Conservation (phyloP, 208 protist genomes). For the Crithidia acanthocephali region DNA sequence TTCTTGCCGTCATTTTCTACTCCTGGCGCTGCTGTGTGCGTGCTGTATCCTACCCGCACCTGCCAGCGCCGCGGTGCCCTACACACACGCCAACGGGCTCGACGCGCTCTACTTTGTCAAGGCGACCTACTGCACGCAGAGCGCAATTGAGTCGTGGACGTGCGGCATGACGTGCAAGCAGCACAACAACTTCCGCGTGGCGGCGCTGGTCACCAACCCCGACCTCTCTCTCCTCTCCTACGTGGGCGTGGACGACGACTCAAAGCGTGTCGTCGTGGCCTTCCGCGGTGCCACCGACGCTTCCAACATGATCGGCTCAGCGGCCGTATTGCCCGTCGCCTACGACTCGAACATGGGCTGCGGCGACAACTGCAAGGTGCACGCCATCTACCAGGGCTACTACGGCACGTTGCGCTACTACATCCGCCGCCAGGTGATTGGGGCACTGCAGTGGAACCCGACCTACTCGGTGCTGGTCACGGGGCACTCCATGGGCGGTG, state of each 20-base stretch:
- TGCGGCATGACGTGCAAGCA: constrained; percentile 6
- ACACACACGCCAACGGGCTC: neutral
- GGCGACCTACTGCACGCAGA: neutral
- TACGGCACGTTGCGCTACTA: constrained; percentile 38
- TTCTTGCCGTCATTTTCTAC: constrained; percentile 18
- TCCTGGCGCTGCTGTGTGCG: neutral
- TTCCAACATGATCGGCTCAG: neutral
- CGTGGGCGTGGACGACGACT: neutral
- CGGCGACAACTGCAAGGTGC: constrained; percentile 41
- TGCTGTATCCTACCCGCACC: neutral
- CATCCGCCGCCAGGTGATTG: constrained; percentile 31
- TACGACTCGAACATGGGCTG: neutral
- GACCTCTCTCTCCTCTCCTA: neutral
- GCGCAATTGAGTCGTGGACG: neutral
- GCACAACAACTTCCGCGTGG: constrained; percentile 5
- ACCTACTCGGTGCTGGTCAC: constrained; percentile 50
- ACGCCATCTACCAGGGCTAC: constrained; percentile 52
- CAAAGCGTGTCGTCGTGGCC: neutral
- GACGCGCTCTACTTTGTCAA: constrained; percentile 3
- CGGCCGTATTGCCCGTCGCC: neutral
- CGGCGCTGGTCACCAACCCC: neutral
- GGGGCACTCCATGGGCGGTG: constrained; percentile 77
- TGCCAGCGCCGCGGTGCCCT: neutral
- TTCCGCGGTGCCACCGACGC: neutral
- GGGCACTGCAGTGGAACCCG: constrained; percentile 35